Conservation (phyloP, 768 basidiomycete genomes). For the Chalciporus chontae region DNA sequence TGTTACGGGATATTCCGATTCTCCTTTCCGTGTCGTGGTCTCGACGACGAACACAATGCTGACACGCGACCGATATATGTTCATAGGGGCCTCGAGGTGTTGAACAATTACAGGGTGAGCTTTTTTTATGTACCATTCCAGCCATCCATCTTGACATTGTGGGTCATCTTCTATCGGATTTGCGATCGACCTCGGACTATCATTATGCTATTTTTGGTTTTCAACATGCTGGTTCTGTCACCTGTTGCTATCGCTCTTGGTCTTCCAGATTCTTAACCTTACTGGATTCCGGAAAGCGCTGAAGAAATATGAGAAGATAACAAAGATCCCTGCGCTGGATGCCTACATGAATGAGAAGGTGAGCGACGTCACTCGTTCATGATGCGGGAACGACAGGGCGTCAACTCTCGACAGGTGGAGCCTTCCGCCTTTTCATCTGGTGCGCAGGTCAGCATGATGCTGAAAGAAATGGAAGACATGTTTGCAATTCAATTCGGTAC, state of each 20-base stretch:
- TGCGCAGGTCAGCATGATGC: slow-evolving; percentile 56
- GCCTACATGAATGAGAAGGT: slow-evolving; percentile 83
- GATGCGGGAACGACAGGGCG: not conserved
- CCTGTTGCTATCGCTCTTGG: not conserved
- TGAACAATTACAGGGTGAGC: slow-evolving; percentile 83
- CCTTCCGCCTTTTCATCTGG: slow-evolving; percentile 65
- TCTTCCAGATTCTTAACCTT: slow-evolving; percentile 69
- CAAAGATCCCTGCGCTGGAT: slow-evolving; percentile 66
- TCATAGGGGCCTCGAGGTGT: slow-evolving; percentile 67
- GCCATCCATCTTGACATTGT: not conserved
- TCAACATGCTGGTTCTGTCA: not conserved
- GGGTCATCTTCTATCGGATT: not conserved
- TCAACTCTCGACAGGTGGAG: slow-evolving; percentile 48
- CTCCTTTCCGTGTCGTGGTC: not conserved
- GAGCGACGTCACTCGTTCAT: not conserved
- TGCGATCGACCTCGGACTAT: not conserved
- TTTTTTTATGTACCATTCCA: not conserved
- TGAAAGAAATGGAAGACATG: slow-evolving; percentile 70
- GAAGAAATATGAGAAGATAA: slow-evolving; percentile 82
- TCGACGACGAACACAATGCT: slow-evolving; percentile 6
- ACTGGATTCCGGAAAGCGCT: slow-evolving; percentile 86
- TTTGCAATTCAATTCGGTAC: slow-evolving; percentile 77
- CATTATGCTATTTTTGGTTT: not conserved
- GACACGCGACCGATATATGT: slow-evolving; percentile 2
- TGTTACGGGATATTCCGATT: not conserved